Evolutionary conservation across 108 stramenopile genomes (phyloP).

Genomic region (Skeletonema potamos): DNA sequence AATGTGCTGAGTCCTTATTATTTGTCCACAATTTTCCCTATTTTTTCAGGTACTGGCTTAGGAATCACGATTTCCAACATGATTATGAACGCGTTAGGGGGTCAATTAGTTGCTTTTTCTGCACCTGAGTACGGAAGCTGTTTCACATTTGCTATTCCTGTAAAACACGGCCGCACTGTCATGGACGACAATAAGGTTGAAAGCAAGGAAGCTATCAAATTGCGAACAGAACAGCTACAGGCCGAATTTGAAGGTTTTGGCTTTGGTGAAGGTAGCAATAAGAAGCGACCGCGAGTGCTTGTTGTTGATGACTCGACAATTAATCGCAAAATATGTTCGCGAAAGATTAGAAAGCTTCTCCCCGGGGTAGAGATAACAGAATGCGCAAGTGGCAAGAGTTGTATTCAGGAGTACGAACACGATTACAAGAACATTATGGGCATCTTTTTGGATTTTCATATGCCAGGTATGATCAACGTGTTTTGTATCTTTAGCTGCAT

Average conservation of each 20-base stretch:
- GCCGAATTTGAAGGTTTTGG: constrained; percentile 9
- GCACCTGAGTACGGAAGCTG: constrained; percentile 15
- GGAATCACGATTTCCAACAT: constrained; percentile 41
- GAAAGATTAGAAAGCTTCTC: constrained; percentile 12
- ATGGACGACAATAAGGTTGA: background rate
- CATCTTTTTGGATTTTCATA: constrained; percentile 32
- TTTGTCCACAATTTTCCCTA: background rate
- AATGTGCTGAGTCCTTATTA: background rate
- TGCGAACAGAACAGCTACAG: constrained; percentile 12
- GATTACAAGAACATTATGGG: constrained; percentile 13
- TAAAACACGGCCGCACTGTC: background rate
- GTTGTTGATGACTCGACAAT: constrained; percentile 29
- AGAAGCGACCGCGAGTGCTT: background rate
- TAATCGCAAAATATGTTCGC: constrained; percentile 21
- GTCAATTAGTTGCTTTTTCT: constrained; percentile 16
- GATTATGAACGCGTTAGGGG: constrained; percentile 12
- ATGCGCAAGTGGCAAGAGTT: constrained; percentile 9
- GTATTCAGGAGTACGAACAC: constrained; percentile 26
- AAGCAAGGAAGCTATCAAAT: background rate
- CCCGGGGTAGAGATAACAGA: constrained; percentile 17
- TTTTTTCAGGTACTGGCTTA: constrained; percentile 18
- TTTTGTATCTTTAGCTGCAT: background rate
- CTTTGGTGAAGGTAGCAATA: background rate
- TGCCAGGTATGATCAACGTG: constrained; percentile 15
- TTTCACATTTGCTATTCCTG: constrained; percentile 30